These are phyloP conservation scores for Coemansia sp. DNA, from an alignment of 192 early-diverging fungal species.

Conservation along the genomic window DNA sequence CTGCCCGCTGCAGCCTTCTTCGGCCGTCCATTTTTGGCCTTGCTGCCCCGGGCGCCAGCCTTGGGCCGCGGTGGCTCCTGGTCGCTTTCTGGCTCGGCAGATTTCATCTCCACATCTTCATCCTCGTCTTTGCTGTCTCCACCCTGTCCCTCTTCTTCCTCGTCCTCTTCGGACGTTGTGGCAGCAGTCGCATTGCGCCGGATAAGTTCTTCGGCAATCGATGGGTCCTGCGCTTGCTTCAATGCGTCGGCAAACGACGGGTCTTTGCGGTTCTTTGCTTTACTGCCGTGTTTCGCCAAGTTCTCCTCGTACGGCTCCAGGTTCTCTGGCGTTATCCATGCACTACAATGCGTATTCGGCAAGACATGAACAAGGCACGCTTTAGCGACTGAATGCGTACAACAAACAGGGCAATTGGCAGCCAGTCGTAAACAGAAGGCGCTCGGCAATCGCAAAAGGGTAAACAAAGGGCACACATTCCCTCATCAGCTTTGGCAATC, in stretches of 20 bases:
- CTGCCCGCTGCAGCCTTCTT: slow-evolving; percentile 13
- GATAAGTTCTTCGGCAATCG: slow-evolving; percentile 45
- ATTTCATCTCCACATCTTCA: slow-evolving; percentile 45
- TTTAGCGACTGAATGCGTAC: not conserved
- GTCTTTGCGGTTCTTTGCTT: slow-evolving; percentile 52
- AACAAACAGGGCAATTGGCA: not conserved
- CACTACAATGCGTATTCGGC: slow-evolving; percentile 19
- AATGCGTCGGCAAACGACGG: slow-evolving; percentile 51
- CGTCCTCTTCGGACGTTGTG: slow-evolving; percentile 40
- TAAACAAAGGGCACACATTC: not conserved
- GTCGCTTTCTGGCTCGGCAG: slow-evolving; percentile 20
- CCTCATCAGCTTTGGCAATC: not conserved
- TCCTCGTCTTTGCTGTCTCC: slow-evolving; percentile 54
- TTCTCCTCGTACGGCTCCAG: slow-evolving; percentile 52
- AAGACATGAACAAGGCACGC: not conserved
- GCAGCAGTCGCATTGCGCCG: slow-evolving; percentile 35
- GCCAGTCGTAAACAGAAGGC: not conserved
- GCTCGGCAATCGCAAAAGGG: not conserved
- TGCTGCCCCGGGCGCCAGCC: not conserved
- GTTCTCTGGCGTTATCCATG: slow-evolving; percentile 52
- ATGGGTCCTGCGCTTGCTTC: slow-evolving; percentile 53
- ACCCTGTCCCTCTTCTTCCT: slow-evolving; percentile 55
- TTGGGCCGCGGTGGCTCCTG: slow-evolving; percentile 4
- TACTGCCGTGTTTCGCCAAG: slow-evolving; percentile 43
- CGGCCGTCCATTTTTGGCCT: slow-evolving; percentile 21